These are phyloP conservation scores for Aspergillus arachidicola DNA, from an alignment of 2,329 filamentous ascomycete species.

Conservation along the genomic window DNA sequence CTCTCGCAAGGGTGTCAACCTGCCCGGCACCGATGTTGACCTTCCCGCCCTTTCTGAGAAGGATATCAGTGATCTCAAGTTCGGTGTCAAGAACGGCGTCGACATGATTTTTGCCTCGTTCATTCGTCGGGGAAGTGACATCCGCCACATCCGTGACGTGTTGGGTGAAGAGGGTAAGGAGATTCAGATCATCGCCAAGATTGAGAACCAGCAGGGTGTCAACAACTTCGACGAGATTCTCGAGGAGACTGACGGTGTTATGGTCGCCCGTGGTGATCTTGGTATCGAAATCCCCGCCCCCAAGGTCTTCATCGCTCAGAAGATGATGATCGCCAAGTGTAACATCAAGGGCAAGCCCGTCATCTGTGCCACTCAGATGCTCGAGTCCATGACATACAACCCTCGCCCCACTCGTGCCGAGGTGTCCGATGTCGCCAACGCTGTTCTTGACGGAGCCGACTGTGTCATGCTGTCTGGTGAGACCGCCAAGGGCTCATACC, in stretches of 20 bases:
- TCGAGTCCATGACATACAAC: slow-evolving; percentile 99
- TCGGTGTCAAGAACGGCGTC: slow-evolving; percentile 97
- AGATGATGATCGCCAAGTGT: slow-evolving; percentile 99
- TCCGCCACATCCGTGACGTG: slow-evolving; percentile 86
- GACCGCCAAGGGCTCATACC: slow-evolving; percentile 97
- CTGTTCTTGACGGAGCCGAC: slow-evolving; percentile 95
- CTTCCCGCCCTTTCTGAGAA: slow-evolving; percentile 97
- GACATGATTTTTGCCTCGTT: slow-evolving; percentile 99
- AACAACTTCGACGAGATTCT: slow-evolving; percentile 99
- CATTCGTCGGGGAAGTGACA: slow-evolving; percentile 92
- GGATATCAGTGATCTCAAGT: slow-evolving; percentile 89
- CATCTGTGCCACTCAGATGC: slow-evolving; percentile 99
- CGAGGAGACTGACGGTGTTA: slow-evolving; percentile 94
- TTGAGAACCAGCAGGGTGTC: slow-evolving; percentile 99
- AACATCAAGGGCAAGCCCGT: slow-evolving; percentile 98
- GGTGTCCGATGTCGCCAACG: slow-evolving; percentile 98
- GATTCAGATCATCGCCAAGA: slow-evolving; percentile 99
- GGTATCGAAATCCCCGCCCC: slow-evolving; percentile 98
- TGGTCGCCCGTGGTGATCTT: slow-evolving; percentile 97
- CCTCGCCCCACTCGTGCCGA: slow-evolving; percentile 96
- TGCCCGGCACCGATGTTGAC: slow-evolving; percentile 98
- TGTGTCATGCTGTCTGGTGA: slow-evolving; percentile 99
- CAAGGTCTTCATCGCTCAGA: slow-evolving; percentile 98
- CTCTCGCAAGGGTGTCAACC: slow-evolving; percentile 98
- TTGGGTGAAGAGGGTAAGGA: slow-evolving; percentile 90